Conservation (phyloP, 768 basidiomycete genomes). For the Tubosaeta sp. region DNA sequence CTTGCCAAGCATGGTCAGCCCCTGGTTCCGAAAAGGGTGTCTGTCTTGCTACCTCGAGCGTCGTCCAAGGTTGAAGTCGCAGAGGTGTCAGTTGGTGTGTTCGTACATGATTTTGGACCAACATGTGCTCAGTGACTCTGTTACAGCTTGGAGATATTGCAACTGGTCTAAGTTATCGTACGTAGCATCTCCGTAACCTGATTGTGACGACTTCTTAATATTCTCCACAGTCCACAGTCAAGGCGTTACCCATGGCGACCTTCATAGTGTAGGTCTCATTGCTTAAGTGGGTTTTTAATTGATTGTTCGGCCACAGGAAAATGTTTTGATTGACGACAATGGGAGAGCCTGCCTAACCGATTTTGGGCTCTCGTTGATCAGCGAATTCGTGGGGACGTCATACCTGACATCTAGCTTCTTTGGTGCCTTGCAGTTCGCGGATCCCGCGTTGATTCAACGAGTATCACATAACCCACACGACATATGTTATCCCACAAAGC, state of each 20-base stretch:
- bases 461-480: not conserved
- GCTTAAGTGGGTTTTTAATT: not conserved
- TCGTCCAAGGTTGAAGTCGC: not conserved
- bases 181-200: not conserved
- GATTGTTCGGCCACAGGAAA: slow-evolving; percentile 20
- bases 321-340: slow-evolving; percentile 40
- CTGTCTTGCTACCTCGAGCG: slow-evolving; percentile 18
- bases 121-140: not conserved
- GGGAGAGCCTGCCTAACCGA: slow-evolving; percentile 44
- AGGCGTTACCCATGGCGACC: slow-evolving; percentile 32
- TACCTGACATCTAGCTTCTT: slow-evolving; percentile 31
- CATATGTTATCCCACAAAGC: slow-evolving; percentile 12
- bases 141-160: slow-evolving; percentile 19
- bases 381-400: slow-evolving; percentile 25
- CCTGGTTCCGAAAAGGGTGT: slow-evolving; percentile 30
- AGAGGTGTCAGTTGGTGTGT: slow-evolving; percentile 12
- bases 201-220: not conserved
- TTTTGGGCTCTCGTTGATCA: slow-evolving; percentile 38
- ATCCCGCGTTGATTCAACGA: slow-evolving; percentile 28
- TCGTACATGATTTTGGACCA: not conserved
- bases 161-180: slow-evolving; percentile 22
- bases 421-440: slow-evolving; percentile 46
- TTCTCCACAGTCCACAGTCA: slow-evolving; percentile 17
- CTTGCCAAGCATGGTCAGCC: slow-evolving; percentile 30
- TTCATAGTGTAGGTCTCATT: slow-evolving; percentile 29